Base-by-base conservation (phyloP, 768 basidiomycete genomes). In the Suillus ampliporus region DNA sequence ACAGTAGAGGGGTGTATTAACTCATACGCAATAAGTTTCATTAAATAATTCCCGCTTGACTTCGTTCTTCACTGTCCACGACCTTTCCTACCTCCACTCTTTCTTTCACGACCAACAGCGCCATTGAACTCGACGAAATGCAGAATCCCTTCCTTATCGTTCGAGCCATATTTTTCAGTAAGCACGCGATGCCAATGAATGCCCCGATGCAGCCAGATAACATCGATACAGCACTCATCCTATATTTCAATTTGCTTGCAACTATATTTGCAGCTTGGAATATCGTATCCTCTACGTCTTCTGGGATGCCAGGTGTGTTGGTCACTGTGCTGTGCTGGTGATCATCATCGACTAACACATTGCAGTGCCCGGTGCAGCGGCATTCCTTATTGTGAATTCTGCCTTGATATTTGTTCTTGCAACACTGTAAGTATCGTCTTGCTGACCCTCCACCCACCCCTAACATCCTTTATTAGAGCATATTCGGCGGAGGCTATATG, bases 201-300 rank as follows among this genome's bases (percentile, higher is more conserved):
- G 14, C 11, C 56, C 28, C 15, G 28, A 34, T 47, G 15, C 38
- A 6, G 19, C 35, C 34, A 11, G 14, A 9, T 23, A 26, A 76
- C 43, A 35, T 47, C 23, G 14, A 19, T 26, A 3, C 61, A 75
- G 74, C 69, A 62, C 77, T 88, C 48, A 76, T 88, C 43, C 66
- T 77, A 11, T 84, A 82, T 66, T 73, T 88, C 47, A 85, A 81
- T 66, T 62, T 86, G 50, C 77, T 90, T 53, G 71, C 81, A 8
- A 69, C 89, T 46, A 79, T 82, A 26, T 87, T 89, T 65, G 81
- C 87, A 8, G 78, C 82, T 43, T 89, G 87, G 88, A 86, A 86
- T 68, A 72, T 87, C 23, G 73, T 75, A 56, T 75, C 78, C 17
- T 77, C 78, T 21, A 72, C 67, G 57, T 72, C 74, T 11, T 69